Evolutionary conservation across 805 yeast genomes (phyloP).

Genomic region (Cyberlindnera japonica): DNA sequence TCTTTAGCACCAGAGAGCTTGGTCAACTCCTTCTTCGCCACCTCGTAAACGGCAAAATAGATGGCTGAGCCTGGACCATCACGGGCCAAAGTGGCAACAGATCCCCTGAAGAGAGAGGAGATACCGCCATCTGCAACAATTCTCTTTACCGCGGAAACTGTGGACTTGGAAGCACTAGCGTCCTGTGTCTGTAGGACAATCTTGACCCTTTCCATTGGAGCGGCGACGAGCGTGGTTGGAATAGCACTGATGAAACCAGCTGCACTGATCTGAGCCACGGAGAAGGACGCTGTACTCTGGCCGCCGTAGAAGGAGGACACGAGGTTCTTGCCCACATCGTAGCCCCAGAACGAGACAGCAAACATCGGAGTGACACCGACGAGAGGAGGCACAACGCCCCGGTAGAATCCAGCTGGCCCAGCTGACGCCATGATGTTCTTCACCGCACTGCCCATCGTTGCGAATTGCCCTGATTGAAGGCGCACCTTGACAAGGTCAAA

Average conservation of each 20-base stretch:
- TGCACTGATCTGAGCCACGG: slow-evolving; percentile 69
- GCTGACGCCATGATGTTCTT: slow-evolving; percentile 64
- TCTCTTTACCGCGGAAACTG: slow-evolving; percentile 54
- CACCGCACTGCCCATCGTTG: slow-evolving; percentile 64
- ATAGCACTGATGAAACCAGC: slow-evolving; percentile 95
- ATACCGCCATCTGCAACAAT: slow-evolving; percentile 80
- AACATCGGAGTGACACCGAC: slow-evolving; percentile 98
- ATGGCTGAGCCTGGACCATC: slow-evolving; percentile 98
- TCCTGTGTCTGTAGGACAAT: slow-evolving; percentile 83
- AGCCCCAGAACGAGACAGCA: slow-evolving; percentile 98
- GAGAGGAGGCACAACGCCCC: slow-evolving; percentile 93
- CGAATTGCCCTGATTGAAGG: slow-evolving; percentile 70
- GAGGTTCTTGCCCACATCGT: slow-evolving; percentile 83
- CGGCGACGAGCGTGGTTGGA: slow-evolving; percentile 95
- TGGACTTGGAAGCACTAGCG: slow-evolving; percentile 36
- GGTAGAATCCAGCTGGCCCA: slow-evolving; percentile 77
- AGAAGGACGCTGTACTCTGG: slow-evolving; percentile 38
- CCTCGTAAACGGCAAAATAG: slow-evolving; percentile 92
- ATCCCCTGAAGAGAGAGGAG: slow-evolving; percentile 83
- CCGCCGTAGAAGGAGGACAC: slow-evolving; percentile 44
- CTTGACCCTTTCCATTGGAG: slow-evolving; percentile 94
- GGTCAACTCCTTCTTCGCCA: slow-evolving; percentile 61
- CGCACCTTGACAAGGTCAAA: slow-evolving; percentile 91
- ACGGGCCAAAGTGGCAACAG: slow-evolving; percentile 87
- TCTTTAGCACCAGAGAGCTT: slow-evolving; percentile 36